Percentiles rank a stretch among this genome's conserved stretches.
phyloP scores from a whole-genome alignment of 164 flowering plant species.

The Annona squamosa region DNA sequence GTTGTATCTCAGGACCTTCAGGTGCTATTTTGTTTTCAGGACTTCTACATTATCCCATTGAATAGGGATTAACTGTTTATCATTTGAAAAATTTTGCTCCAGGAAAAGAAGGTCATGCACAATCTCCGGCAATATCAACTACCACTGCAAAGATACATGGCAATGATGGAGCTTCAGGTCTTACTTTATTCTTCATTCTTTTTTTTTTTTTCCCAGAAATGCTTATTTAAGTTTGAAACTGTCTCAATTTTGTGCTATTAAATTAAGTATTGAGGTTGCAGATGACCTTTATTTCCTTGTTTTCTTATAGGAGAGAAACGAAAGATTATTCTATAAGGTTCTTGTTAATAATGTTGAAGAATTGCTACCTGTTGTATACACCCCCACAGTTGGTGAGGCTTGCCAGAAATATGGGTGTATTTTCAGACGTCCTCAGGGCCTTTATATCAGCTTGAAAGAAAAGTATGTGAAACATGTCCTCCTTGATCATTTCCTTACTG shows the following conservation, averaged over 20 bases:
- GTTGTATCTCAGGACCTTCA: constrained; percentile 56
- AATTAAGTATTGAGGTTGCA: background rate
- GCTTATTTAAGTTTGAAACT: too few species aligned
- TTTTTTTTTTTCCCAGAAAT: background rate
- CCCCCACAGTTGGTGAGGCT: constrained; percentile 88
- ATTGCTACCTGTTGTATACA: constrained; percentile 72
- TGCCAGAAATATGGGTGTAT: constrained; percentile 86
- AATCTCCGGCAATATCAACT: constrained; percentile 61
- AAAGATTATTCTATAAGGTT: constrained; percentile 73
- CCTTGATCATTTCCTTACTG: background rate
- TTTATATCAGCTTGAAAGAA: constrained; percentile 74
- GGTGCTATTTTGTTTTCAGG: constrained; percentile 23
- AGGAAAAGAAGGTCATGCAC: constrained; percentile 78
- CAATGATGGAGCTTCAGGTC: constrained; percentile 86
- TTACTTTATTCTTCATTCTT: background rate
- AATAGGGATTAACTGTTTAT: background rate
- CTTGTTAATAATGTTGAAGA: constrained; percentile 83
- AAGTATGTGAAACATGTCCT: constrained; percentile 31
- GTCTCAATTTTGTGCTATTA: background rate
- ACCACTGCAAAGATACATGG: constrained; percentile 70
- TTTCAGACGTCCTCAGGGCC: constrained; percentile 82
- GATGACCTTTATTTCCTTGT: background rate
- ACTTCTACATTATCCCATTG: background rate
- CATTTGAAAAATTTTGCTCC: background rate
- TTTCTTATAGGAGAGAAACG: constrained; percentile 59